Conservation (phyloP, 345 rosid species). For the Cochlearia excelsa region DNA sequence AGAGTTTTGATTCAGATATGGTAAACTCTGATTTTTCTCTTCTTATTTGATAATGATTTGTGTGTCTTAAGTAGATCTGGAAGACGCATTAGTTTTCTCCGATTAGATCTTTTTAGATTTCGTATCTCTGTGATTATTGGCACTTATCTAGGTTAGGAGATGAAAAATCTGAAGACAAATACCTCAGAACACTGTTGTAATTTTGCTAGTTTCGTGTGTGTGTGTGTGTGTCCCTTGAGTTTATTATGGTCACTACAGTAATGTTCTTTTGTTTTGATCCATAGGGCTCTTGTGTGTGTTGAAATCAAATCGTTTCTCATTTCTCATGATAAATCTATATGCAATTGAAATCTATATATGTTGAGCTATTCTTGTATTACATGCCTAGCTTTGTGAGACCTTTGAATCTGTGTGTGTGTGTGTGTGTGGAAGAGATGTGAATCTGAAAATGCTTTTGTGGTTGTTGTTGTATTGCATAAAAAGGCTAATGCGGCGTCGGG, state of each 20-base stretch:
- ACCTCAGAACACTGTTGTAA: too few species aligned
- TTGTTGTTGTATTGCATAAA: background rate
- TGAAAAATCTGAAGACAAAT: too few species aligned
- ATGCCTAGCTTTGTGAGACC: too few species aligned
- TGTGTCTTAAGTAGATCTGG: slow-evolving; percentile 25
- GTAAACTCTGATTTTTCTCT: background rate
- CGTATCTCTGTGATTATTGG: background rate
- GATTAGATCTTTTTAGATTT: slow-evolving; percentile 22
- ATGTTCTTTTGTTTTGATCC: too few species aligned
- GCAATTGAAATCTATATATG: too few species aligned
- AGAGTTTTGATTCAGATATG: slow-evolving; percentile 33
- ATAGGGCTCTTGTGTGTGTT: too few species aligned
- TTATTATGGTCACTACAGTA: background rate
- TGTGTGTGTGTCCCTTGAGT: background rate
- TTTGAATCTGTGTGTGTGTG: too few species aligned
- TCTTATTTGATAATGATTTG: background rate
- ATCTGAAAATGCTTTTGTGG: background rate
- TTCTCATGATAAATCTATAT: too few species aligned
- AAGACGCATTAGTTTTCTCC: slow-evolving; percentile 18
- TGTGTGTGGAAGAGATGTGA: background rate
- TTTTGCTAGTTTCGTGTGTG: background rate
- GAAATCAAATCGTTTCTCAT: too few species aligned
- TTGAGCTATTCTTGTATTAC: too few species aligned
- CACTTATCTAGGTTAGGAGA: too few species aligned
- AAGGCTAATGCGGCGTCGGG: slow-evolving; percentile 44